These are phyloP conservation scores for Tricholoma terreum DNA, from an alignment of 768 basidiomycete species.

Conservation along the genomic window DNA sequence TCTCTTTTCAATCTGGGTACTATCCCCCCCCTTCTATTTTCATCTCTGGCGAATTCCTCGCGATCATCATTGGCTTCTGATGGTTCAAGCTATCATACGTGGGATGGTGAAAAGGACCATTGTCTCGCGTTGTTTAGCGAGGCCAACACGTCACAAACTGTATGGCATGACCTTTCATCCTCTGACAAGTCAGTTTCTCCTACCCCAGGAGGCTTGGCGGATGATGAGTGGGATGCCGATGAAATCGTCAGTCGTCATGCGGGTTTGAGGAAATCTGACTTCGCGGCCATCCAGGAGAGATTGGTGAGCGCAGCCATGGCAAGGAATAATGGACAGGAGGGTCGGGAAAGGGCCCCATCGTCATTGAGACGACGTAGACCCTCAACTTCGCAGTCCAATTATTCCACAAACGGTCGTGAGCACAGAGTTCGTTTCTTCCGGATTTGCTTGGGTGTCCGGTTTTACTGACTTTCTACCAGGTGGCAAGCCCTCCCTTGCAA, in stretches of 20 bases:
- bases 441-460: slow-evolving; percentile 10
- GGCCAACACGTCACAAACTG: slow-evolving; percentile 43
- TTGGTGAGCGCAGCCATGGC: slow-evolving; percentile 61
- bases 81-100: slow-evolving; percentile 85
- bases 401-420: slow-evolving; percentile 56
- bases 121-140: slow-evolving; percentile 53
- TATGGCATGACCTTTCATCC: slow-evolving; percentile 63
- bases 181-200: slow-evolving; percentile 46
- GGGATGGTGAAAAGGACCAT: slow-evolving; percentile 62
- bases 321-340: slow-evolving; percentile 55
- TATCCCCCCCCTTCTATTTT: slow-evolving; percentile 61
- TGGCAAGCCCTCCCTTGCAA: slow-evolving; percentile 58
- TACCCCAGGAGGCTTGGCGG: slow-evolving; percentile 48
- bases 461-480: slow-evolving; percentile 32
- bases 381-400: slow-evolving; percentile 81
- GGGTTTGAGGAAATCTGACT: slow-evolving; percentile 69
- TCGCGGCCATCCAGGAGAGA: slow-evolving; percentile 71
- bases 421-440: slow-evolving; percentile 22
- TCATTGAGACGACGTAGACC: slow-evolving; percentile 65
- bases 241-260: slow-evolving; percentile 62
- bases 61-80: slow-evolving; percentile 75
- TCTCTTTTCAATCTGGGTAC: slow-evolving; percentile 51
- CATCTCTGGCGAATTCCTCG: slow-evolving; percentile 71
- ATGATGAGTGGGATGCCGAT: slow-evolving; percentile 59
- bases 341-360: slow-evolving; percentile 64